Evolutionary conservation across 805 yeast species (phyloP).

Genomic region (Candida ulmi): DNA sequence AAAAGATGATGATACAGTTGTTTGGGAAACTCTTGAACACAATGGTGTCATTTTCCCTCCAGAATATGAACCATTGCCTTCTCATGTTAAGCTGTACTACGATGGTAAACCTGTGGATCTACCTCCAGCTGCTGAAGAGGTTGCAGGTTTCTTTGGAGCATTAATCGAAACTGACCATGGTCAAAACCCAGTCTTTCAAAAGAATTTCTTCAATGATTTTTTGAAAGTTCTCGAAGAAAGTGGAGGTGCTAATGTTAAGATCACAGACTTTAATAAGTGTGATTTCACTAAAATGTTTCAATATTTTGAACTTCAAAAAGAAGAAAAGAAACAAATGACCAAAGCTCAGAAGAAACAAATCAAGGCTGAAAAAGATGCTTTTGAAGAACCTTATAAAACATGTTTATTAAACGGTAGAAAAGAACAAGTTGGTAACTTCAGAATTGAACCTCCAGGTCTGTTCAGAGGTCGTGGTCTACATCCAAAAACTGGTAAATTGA

Average conservation of each 20-base stretch:
- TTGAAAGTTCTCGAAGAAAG: constrained; percentile 56
- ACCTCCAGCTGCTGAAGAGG: constrained; percentile 87
- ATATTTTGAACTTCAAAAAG: constrained; percentile 62
- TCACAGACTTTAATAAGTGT: constrained; percentile 57
- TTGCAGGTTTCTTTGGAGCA: constrained; percentile 92
- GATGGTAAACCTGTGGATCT: constrained; percentile 70
- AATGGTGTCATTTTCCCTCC: constrained; percentile 94
- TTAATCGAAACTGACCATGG: constrained; percentile 86
- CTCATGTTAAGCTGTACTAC: constrained; percentile 67
- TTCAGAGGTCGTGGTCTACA: constrained; percentile 97
- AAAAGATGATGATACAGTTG: constrained; percentile 62
- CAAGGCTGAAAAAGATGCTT: constrained; percentile 64
- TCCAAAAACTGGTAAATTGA: constrained; percentile 90
- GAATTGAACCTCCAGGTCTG: constrained; percentile 94
- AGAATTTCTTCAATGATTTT: constrained; percentile 84
- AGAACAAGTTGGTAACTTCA: constrained; percentile 89
- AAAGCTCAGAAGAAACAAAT: constrained; percentile 70
- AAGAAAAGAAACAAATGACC: constrained; percentile 63
- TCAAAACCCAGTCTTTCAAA: constrained; percentile 76
- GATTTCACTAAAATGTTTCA: constrained; percentile 74
- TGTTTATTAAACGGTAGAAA: constrained; percentile 82
- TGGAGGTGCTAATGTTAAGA: constrained; percentile 58
- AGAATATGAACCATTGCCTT: constrained; percentile 79
- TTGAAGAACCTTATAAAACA: constrained; percentile 76
- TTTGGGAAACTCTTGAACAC: constrained; percentile 86